Evolutionary conservation across 2,329 filamentous ascomycete species (phyloP).

Genomic region (Fusarium nanum): DNA sequence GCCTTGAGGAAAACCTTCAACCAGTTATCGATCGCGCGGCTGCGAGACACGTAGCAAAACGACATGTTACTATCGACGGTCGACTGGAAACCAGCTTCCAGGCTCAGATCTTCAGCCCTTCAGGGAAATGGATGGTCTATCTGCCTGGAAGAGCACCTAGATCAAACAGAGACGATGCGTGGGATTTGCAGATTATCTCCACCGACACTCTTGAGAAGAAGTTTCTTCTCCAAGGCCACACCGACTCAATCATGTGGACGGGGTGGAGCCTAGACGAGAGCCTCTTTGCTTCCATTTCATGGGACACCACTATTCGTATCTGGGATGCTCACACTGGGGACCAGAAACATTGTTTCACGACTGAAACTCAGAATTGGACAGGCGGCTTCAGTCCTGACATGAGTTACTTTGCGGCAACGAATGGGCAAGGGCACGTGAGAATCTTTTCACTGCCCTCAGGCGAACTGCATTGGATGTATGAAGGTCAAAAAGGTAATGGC

Average conservation of each 20-base stretch:
- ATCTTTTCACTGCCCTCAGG: background rate
- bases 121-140: slow-evolving; percentile 11
- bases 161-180: background rate
- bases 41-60: background rate
- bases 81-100: background rate
- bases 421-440: slow-evolving; percentile 12
- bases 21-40: background rate
- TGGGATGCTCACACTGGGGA: slow-evolving; percentile 13
- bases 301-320: slow-evolving; percentile 19
- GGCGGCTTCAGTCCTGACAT: slow-evolving; percentile 21
- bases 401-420: slow-evolving; percentile 2
- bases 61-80: slow-evolving; percentile 11
- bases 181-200: slow-evolving; percentile 14
- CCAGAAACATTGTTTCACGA: slow-evolving; percentile 13
- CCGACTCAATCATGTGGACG: slow-evolving; percentile 19
- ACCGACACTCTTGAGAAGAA: background rate
- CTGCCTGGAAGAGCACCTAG: background rate
- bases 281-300: slow-evolving; percentile 25
- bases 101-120: slow-evolving; percentile 12
- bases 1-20: background rate
- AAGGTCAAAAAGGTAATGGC: background rate
- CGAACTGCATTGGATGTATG: slow-evolving; percentile 1
- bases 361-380: slow-evolving; percentile 16
- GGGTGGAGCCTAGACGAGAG: slow-evolving; percentile 28
- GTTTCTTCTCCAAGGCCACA: slow-evolving; percentile 3